Evolutionary conservation across 2,329 filamentous ascomycete species (phyloP).

Genomic region (Malbranchea cinnamomea): DNA sequence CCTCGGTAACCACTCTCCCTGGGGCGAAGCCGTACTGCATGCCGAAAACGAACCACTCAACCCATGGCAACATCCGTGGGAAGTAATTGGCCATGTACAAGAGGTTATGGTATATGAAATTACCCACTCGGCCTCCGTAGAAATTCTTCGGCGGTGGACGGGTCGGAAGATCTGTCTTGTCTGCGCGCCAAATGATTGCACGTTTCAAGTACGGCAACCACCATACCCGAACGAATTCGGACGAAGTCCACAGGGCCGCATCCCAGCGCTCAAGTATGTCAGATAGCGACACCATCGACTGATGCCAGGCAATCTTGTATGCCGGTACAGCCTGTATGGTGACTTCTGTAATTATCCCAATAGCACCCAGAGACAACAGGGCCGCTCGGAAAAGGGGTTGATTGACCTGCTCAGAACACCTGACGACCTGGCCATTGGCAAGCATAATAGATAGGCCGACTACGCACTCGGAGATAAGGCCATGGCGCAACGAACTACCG

Average conservation of each 20-base stretch:
- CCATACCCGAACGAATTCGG: slow-evolving; percentile 89
- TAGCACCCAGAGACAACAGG: slow-evolving; percentile 69
- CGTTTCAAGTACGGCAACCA: slow-evolving; percentile 90
- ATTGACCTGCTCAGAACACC: slow-evolving; percentile 53
- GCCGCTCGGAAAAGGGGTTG: slow-evolving; percentile 75
- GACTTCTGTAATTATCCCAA: slow-evolving; percentile 83
- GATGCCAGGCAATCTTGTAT: slow-evolving; percentile 76
- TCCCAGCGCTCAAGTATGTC: slow-evolving; percentile 59
- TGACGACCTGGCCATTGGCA: slow-evolving; percentile 58
- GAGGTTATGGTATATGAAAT: slow-evolving; percentile 82
- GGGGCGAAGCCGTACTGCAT: slow-evolving; percentile 84
- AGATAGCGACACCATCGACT: slow-evolving; percentile 57
- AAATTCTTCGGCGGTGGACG: slow-evolving; percentile 51
- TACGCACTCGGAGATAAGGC: slow-evolving; percentile 68
- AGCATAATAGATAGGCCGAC: slow-evolving; percentile 64
- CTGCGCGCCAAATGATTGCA: slow-evolving; percentile 80
- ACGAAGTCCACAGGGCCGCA: slow-evolving; percentile 59
- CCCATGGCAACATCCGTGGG: slow-evolving; percentile 66
- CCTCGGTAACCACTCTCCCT: slow-evolving; percentile 51
- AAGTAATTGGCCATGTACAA: slow-evolving; percentile 65
- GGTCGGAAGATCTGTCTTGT: slow-evolving; percentile 52
- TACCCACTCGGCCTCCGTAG: slow-evolving; percentile 70
- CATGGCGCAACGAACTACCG: slow-evolving; percentile 71
- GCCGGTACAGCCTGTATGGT: slow-evolving; percentile 67
- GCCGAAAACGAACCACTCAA: slow-evolving; percentile 94